Conservation (phyloP, 352 stramenopile genomes). For the Globisporangium canariense region DNA sequence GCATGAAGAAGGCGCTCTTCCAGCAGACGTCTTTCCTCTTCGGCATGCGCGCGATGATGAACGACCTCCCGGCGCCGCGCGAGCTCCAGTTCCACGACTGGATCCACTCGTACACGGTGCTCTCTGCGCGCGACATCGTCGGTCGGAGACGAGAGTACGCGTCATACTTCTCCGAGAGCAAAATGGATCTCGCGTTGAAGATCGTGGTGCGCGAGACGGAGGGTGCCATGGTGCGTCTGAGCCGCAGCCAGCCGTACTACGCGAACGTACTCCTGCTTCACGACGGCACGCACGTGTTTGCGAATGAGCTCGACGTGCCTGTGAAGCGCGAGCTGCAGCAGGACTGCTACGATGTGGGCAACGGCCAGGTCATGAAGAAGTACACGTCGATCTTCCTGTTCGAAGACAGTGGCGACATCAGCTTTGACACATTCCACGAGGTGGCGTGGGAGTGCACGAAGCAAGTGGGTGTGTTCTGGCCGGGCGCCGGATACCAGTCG, state of each 20-base stretch:
- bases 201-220: conserved; percentile 56
- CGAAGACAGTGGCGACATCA: conserved; percentile 29
- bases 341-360: conserved; percentile 22
- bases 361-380: conserved; percentile 63
- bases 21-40: conserved; percentile 58
- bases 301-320: conserved; percentile 28
- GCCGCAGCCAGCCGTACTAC: conserved; percentile 29
- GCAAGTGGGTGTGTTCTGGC: conserved; percentile 55
- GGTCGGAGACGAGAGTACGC: conserved; percentile 44
- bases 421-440: conserved; percentile 39
- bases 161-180: conserved; percentile 46
- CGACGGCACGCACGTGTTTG: conserved; percentile 39
- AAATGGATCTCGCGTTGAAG: conserved; percentile 55
- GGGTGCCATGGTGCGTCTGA: conserved; percentile 24
- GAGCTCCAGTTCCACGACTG: conserved; percentile 74
- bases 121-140: conserved; percentile 28
- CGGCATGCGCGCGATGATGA: conserved; percentile 46
- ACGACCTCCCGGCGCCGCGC: conserved; percentile 31
- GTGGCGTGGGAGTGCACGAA: conserved; percentile 47
- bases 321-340: conserved; percentile 37
- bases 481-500: conserved; percentile 34
- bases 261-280: conserved; percentile 44
- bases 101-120: conserved; percentile 67
- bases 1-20: conserved; percentile 67
- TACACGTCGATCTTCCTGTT: conserved; percentile 67